Evolutionary conservation across 2,329 filamentous ascomycete species (phyloP).

Genomic region (Colletotrichum somersetense): DNA sequence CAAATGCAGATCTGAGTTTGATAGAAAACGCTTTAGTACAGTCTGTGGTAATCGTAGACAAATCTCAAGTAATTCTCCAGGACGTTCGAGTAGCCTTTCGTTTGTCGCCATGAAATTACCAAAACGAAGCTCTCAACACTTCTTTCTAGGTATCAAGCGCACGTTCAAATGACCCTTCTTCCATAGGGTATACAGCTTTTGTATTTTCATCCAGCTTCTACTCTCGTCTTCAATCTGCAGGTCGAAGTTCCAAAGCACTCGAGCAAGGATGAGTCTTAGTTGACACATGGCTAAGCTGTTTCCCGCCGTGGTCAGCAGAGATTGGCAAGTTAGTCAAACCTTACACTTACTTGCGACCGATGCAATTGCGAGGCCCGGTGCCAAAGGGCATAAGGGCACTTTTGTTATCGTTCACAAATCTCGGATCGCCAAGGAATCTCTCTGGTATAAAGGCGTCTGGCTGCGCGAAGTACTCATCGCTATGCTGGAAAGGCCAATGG

Average conservation of each 20-base stretch:
- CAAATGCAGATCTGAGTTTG: too few relatives aligned
- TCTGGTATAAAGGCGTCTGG: slow-evolving; percentile 60
- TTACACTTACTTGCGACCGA: slow-evolving; percentile 59
- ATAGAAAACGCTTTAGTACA: too few relatives aligned
- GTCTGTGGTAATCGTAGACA: too few relatives aligned
- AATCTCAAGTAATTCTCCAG: too few relatives aligned
- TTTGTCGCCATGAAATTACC: too few relatives aligned
- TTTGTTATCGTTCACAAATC: slow-evolving; percentile 44
- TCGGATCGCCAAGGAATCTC: slow-evolving; percentile 50
- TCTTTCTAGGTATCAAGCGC: slow-evolving; percentile 20
- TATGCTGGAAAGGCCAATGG: slow-evolving; percentile 44
- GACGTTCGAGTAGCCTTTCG: too few relatives aligned
- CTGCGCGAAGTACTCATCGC: slow-evolving; percentile 54
- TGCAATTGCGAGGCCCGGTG: slow-evolving; percentile 62
- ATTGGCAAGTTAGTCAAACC: too few relatives aligned
- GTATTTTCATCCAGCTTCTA: slow-evolving; percentile 50
- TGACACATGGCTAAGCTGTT: slow-evolving; percentile 59
- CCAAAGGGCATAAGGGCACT: slow-evolving; percentile 62
- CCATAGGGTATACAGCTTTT: slow-evolving; percentile 21
- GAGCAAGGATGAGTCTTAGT: slow-evolving; percentile 61
- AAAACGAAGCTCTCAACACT: too few relatives aligned
- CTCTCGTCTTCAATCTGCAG: slow-evolving; percentile 52
- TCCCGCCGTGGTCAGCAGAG: background rate
- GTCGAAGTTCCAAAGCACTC: slow-evolving; percentile 63
- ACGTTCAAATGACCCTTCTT: slow-evolving; percentile 37